phyloP scores from a whole-genome alignment of 768 basidiomycete species.

The Collybia sp. region DNA sequence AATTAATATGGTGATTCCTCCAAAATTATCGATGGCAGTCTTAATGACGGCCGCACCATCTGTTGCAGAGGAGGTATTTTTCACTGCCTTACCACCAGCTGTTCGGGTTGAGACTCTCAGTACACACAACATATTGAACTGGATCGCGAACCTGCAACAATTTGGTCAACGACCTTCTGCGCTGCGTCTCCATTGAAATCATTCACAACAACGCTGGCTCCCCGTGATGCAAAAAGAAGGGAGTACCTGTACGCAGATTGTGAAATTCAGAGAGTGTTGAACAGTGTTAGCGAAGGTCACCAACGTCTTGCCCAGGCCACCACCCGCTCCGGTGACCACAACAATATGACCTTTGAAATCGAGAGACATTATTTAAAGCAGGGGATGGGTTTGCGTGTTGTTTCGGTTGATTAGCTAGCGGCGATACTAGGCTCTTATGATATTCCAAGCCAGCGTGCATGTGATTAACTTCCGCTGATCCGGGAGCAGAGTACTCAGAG shows the following conservation, averaged over 20 bases:
- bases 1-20: slow-evolving; percentile 79
- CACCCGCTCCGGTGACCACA: slow-evolving; percentile 93
- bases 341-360: slow-evolving; percentile 90
- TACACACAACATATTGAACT: slow-evolving; percentile 1
- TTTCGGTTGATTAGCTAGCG: neutral
- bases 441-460: neutral
- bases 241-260: slow-evolving; percentile 62
- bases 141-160: slow-evolving; percentile 57
- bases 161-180: slow-evolving; percentile 89
- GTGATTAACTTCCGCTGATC: neutral
- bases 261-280: slow-evolving; percentile 6
- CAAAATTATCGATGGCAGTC: slow-evolving; percentile 82
- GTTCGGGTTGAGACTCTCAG: slow-evolving; percentile 3
- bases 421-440: neutral
- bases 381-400: neutral
- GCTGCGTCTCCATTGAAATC: slow-evolving; percentile 88
- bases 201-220: slow-evolving; percentile 93
- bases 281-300: neutral
- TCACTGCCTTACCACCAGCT: slow-evolving; percentile 90
- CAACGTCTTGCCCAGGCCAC: slow-evolving; percentile 90
- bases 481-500: neutral
- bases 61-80: slow-evolving; percentile 80
- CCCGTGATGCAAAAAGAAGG: slow-evolving; percentile 85
- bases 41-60: slow-evolving; percentile 86
- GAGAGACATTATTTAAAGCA: slow-evolving; percentile 37